phyloP scores from a whole-genome alignment of 495 filamentous ascomycete species.

The Xylaria venustula region DNA sequence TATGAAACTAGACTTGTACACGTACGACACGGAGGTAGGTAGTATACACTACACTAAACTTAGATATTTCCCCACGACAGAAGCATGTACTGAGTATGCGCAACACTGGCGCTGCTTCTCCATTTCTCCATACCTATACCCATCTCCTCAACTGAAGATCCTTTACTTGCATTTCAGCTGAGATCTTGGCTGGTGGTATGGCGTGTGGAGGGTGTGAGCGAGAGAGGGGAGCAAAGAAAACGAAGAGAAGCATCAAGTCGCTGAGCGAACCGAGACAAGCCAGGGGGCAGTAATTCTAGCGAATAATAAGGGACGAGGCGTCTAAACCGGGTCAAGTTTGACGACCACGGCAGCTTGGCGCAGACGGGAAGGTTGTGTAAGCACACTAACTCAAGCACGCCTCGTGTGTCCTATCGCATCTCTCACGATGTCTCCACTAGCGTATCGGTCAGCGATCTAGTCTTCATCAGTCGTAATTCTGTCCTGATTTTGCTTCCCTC shows the following conservation, averaged over 20 bases:
- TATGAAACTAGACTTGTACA: too few relatives aligned
- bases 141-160: background rate
- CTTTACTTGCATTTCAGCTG: constrained; percentile 8
- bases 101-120: background rate
- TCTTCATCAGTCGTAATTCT: background rate
- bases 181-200: background rate
- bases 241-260: background rate
- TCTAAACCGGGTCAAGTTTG: background rate
- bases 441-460: background rate
- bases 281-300: background rate
- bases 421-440: too few relatives aligned
- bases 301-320: background rate
- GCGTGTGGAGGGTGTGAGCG: background rate
- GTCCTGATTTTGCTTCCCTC: too few relatives aligned
- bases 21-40: too few relatives aligned
- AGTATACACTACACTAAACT: background rate
- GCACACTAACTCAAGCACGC: background rate
- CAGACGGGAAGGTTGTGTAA: background rate
- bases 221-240: background rate
- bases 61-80: background rate
- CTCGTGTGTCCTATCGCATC: background rate
- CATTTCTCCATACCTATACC: background rate
- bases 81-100: background rate
- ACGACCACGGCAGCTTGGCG: background rate
- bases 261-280: background rate